Evolutionary conservation across 2,329 filamentous ascomycete species (phyloP), one percentile per base, ranked within the genome.

Genomic region (Exophiala alcalophila): DNA sequence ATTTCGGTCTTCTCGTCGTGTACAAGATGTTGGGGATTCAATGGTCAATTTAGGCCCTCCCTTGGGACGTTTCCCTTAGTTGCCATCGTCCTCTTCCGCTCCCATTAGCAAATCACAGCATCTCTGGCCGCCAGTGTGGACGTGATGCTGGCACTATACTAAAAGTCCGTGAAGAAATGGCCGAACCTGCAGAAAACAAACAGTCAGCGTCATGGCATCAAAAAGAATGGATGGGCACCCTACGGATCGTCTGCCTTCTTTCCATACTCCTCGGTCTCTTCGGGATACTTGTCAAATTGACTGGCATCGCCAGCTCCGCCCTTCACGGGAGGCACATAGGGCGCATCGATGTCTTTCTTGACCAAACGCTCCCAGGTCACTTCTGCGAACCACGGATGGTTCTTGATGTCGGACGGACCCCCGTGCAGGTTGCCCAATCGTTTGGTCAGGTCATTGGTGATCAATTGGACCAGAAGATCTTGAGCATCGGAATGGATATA

Each of bases 271-370:
- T 98, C 92, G 30, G 86, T 88, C 66, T 98, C 92, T 67, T 98
- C 92, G 2, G 92, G 90, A 65, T 98, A 98, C 65, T 90, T 87
- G 69, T 98, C 92, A 62, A 98, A 98, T 66, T 96, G 86, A 68
- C 90, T 96, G 37, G 92, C 88, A 69, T 98, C 92, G 46, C 92
- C 92, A 20, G 88, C 84, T 28, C 92, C 92, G 28, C 88, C 90
- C 64, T 92, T 86, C 49, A 98, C 91, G 0, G 92, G 92, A 11
- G 92, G 92, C 41, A 95, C 92, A 63, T 98, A 98, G 4, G 92
- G 92, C 25, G 92, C 92, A 67, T 98, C 92, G 49, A 98, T 98
- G 59, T 98, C 92, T 69, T 96, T 97, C 65, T 89, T 85, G 25
- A 86, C 83, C 57, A 98, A 71, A 51, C 92, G 77, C 60, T 98